Evolutionary conservation across 345 rosid genomes (phyloP), one percentile per base, ranked within the genome.

Genomic region (Eucalyptus cloeziana): DNA sequence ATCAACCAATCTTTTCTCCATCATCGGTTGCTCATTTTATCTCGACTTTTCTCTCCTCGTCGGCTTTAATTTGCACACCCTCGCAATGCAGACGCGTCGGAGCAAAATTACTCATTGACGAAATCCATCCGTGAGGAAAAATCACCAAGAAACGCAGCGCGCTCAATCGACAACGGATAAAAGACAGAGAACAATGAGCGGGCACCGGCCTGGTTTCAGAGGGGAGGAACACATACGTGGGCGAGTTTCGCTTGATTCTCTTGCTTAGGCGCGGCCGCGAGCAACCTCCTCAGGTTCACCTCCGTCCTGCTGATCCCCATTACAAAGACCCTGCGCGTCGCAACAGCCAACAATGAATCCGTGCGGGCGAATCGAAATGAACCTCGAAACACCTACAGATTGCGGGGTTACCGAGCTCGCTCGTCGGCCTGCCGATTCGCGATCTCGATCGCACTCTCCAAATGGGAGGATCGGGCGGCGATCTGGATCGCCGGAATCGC

Each of bases 281-380:
- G 97, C 90, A 97, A 92, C 91, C 99, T 95, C 91, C 93, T 90
- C 87, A 97, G 79, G 92, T 96, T 95, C 62, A 96, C 94, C 87
- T 96, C 99, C 7, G 96, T 95, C 94, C 93, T 96, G 91, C 96
- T 95, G 83, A 93, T 94, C 60, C 95, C 96, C 98, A 97, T 96
- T 60, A 85, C 89, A 58, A 87, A 87, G 50, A 62, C 86, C 90
- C 91, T 89, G 47, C 87, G 1, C 7, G 27, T 0, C 1, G 47
- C 27, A 21, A 21, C 44, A 71, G 7, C 27, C 27, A 37, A 40
- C 13, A 3, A 19, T 37, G 83, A 19, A 71, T 71, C 22, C 83
- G 8, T 21, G 27, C 83, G 45, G 14, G 27, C 14, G 45, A 71
- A 71, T 37, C 83, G 15, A 10, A 37, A 71, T 10, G 6, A 71